phyloP scores from a whole-genome alignment of 495 filamentous ascomycete species.

The Xylaria flabelliformis region DNA sequence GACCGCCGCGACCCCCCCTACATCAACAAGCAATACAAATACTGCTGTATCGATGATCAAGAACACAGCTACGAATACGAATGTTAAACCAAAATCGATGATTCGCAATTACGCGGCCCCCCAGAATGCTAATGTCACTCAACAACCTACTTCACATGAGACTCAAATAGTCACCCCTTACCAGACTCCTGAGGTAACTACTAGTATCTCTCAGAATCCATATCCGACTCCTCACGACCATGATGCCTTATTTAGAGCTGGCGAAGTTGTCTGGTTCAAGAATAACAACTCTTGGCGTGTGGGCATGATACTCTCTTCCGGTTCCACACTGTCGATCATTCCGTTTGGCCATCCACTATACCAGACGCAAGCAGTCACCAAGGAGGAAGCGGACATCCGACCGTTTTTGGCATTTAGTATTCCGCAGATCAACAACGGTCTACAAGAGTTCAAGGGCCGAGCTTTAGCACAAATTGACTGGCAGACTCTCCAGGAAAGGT shows the following conservation, averaged over 20 bases:
- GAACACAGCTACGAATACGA: not conserved
- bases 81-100: not conserved
- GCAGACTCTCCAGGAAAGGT: conserved; percentile 20
- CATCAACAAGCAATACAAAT: not conserved
- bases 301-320: conserved; percentile 43
- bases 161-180: conserved; percentile 2
- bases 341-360: conserved; percentile 31
- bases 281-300: conserved; percentile 46
- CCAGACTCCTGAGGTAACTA: conserved; percentile 18
- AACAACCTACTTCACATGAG: conserved; percentile 8
- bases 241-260: conserved; percentile 46
- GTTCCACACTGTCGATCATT: conserved; percentile 26
- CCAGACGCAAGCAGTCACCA: conserved; percentile 33
- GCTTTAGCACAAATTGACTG: conserved; percentile 26
- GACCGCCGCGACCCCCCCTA: not conserved
- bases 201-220: conserved; percentile 18
- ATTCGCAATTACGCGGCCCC: not conserved
- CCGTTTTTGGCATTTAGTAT: conserved; percentile 56
- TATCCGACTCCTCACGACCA: conserved; percentile 19
- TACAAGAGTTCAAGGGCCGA: conserved; percentile 24
- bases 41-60: not conserved
- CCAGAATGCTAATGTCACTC: not conserved
- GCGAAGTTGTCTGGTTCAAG: conserved; percentile 54
- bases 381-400: conserved; percentile 47
- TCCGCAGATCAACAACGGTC: conserved; percentile 32